A percentile compares a stretch with the other conserved stretches of the same genome.
phyloP scores from a whole-genome alignment of 1,139 yeast genomes.

The Sugiyamaella novakii region DNA sequence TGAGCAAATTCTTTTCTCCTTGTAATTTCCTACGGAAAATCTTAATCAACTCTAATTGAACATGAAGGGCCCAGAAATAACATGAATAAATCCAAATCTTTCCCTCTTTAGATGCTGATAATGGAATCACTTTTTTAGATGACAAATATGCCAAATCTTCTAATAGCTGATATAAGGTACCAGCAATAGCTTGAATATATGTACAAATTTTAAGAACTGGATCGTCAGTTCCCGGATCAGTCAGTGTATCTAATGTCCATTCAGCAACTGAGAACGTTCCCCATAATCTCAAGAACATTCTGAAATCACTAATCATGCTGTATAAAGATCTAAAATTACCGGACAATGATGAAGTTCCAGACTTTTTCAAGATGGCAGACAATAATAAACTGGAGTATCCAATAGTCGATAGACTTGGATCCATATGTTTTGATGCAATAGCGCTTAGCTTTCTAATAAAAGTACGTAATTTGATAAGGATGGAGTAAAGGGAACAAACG shows the following conservation, averaged over 20 bases:
- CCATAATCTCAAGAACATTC: slow-evolving; percentile 46
- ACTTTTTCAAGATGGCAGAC: slow-evolving; percentile 31
- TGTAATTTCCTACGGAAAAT: slow-evolving; percentile 24
- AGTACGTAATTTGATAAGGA: slow-evolving; percentile 4
- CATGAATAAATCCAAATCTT: slow-evolving; percentile 46
- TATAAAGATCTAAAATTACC: slow-evolving; percentile 32
- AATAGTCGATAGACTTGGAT: slow-evolving; percentile 33
- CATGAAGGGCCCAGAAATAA: slow-evolving; percentile 47
- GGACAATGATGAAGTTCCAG: slow-evolving; percentile 7
- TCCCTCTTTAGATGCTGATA: slow-evolving; percentile 34
- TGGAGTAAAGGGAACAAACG: slow-evolving; percentile 11
- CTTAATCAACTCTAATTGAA: slow-evolving; percentile 41
- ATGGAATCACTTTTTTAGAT: slow-evolving; percentile 42
- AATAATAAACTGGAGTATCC: slow-evolving; percentile 37
- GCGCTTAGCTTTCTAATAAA: slow-evolving; percentile 12
- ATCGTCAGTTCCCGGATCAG: slow-evolving; percentile 28
- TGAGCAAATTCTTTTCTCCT: slow-evolving; percentile 31
- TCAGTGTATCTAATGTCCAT: slow-evolving; percentile 42
- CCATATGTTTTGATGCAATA: slow-evolving; percentile 24
- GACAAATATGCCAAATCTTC: slow-evolving; percentile 48
- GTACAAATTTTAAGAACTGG: slow-evolving; percentile 36
- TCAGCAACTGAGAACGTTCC: slow-evolving; percentile 42
- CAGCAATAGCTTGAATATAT: slow-evolving; percentile 43
- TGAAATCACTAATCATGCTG: slow-evolving; percentile 42
- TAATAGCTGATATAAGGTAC: slow-evolving; percentile 44